These are phyloP conservation scores for Annulohypoxylon truncatum DNA, from an alignment of 2,329 filamentous ascomycete species.

Conservation along the genomic window DNA sequence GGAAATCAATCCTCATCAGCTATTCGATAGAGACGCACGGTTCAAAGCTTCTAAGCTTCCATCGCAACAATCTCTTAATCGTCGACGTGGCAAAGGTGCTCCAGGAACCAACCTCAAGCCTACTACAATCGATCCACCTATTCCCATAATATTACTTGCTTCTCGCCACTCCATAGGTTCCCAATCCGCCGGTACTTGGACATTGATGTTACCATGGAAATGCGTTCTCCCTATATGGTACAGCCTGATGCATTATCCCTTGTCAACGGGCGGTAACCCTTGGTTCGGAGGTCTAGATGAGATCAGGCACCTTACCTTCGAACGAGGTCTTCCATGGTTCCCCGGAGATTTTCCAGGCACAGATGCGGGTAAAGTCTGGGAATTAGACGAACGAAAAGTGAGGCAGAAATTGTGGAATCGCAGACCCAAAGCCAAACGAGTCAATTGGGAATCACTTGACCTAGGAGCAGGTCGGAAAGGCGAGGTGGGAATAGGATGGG, in stretches of 20 bases:
- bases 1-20: slow-evolving; percentile 56
- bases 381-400: slow-evolving; percentile 71
- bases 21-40: slow-evolving; percentile 78
- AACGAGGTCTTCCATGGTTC: slow-evolving; percentile 83
- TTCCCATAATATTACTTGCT: slow-evolving; percentile 79
- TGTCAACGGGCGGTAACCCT: slow-evolving; percentile 83
- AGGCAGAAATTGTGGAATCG: slow-evolving; percentile 76
- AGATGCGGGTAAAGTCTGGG: slow-evolving; percentile 81
- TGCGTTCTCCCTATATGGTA: slow-evolving; percentile 90
- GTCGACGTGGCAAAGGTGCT: slow-evolving; percentile 72
- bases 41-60: slow-evolving; percentile 73
- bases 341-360: slow-evolving; percentile 87
- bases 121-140: slow-evolving; percentile 73
- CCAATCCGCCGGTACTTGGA: slow-evolving; percentile 78
- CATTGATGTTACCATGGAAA: slow-evolving; percentile 87
- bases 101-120: slow-evolving; percentile 72
- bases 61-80: slow-evolving; percentile 84
- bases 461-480: slow-evolving; percentile 80
- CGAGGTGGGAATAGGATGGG: slow-evolving; percentile 84
- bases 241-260: slow-evolving; percentile 81
- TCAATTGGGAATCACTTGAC: slow-evolving; percentile 79
- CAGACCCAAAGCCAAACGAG: slow-evolving; percentile 83
- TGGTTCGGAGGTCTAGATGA: slow-evolving; percentile 86
- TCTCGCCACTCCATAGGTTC: slow-evolving; percentile 61
- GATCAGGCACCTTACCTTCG: slow-evolving; percentile 82